A percentile compares a stretch with the other conserved stretches of the same genome.
phyloP scores from a whole-genome alignment of 1,284 basidiomycete species.

The Austroboletus novae-zelandiae region DNA sequence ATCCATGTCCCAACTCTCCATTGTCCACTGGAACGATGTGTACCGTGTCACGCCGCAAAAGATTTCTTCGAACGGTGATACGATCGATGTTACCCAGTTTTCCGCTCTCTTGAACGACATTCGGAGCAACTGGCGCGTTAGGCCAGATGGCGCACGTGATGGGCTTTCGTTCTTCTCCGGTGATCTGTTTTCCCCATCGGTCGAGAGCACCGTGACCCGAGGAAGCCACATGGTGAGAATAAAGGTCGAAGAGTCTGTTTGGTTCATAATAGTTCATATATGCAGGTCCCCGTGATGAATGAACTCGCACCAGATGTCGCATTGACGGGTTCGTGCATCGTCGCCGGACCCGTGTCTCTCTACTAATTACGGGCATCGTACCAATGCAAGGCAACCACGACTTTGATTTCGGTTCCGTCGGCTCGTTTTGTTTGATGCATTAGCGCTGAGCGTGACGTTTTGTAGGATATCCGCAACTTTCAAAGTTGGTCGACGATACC shows the following conservation, averaged over 20 bases:
- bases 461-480: slow-evolving; percentile 77
- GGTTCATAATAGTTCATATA: slow-evolving; percentile 18
- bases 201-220: slow-evolving; percentile 85
- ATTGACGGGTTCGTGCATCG: slow-evolving; percentile 48
- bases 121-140: slow-evolving; percentile 49
- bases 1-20: slow-evolving; percentile 29
- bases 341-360: not conserved
- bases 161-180: slow-evolving; percentile 88
- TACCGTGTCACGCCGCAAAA: slow-evolving; percentile 76
- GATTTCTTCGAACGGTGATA: slow-evolving; percentile 48
- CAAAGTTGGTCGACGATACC: slow-evolving; percentile 63
- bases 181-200: slow-evolving; percentile 82
- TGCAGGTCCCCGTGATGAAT: slow-evolving; percentile 80
- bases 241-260: not conserved
- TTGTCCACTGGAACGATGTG: slow-evolving; percentile 72
- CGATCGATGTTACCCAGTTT: slow-evolving; percentile 78
- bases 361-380: slow-evolving; percentile 1
- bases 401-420: slow-evolving; percentile 46
- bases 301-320: slow-evolving; percentile 65
- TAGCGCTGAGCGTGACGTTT: slow-evolving; percentile 2
- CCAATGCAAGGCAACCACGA: slow-evolving; percentile 58
- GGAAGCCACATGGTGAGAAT: slow-evolving; percentile 84
- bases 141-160: slow-evolving; percentile 54
- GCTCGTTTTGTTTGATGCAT: not conserved
- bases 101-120: slow-evolving; percentile 59